Conservation (phyloP, 129 eudicot genomes). For the Pulicaria dysenterica region DNA sequence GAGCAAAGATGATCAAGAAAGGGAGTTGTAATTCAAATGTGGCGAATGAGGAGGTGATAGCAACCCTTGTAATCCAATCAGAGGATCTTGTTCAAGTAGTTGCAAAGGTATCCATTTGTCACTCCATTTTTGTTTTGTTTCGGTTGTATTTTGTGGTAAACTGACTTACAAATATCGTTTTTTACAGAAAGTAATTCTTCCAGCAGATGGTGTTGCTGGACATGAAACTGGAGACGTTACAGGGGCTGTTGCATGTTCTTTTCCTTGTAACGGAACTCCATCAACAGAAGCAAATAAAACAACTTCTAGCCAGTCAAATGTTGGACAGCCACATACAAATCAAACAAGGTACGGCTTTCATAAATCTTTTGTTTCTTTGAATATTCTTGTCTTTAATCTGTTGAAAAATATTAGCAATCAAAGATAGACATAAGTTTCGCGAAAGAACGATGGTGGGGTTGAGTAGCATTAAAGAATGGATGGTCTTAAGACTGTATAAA, state of each 20-base stretch:
- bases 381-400: neutral
- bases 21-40: slow-evolving; percentile 67
- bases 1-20: slow-evolving; percentile 76
- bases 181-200: slow-evolving; percentile 55
- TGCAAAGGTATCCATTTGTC: slow-evolving; percentile 58
- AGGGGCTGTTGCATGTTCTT: slow-evolving; percentile 42
- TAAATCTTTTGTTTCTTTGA: neutral
- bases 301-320: slow-evolving; percentile 34
- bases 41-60: slow-evolving; percentile 56
- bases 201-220: slow-evolving; percentile 48
- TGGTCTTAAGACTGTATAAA: no score
- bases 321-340: slow-evolving; percentile 32
- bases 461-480: no score
- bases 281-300: slow-evolving; percentile 32
- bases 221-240: slow-evolving; percentile 40
- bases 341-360: slow-evolving; percentile 42
- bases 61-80: slow-evolving; percentile 65
- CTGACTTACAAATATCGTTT: slow-evolving; percentile 12
- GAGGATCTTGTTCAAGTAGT: slow-evolving; percentile 95
- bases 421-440: neutral
- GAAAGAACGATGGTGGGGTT: no score
- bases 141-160: neutral
- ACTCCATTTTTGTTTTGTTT: neutral
- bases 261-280: slow-evolving; percentile 29
- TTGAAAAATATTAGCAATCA: neutral